Evolutionary conservation across 345 rosid species (phyloP).

Genomic region (Hevea brasiliensis): DNA sequence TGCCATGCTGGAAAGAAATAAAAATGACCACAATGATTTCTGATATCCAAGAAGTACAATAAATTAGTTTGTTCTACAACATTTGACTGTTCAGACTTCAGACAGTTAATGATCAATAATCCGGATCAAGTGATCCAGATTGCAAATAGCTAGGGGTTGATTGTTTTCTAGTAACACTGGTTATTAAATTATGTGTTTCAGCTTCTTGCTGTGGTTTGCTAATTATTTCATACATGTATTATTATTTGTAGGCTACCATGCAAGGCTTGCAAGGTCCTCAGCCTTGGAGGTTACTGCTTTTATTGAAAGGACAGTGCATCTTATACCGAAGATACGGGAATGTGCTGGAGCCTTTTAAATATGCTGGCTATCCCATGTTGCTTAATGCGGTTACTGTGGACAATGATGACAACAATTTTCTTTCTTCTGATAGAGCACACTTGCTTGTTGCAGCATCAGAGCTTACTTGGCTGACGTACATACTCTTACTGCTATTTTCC

Average conservation of each 20-base stretch:
- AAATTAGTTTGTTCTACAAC: too few species aligned
- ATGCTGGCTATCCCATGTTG: slow-evolving; percentile 99
- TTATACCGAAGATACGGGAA: slow-evolving; percentile 80
- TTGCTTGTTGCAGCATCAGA: slow-evolving; percentile 98
- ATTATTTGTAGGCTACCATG: slow-evolving; percentile 79
- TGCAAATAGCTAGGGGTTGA: background rate
- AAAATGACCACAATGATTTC: background rate
- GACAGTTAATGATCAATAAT: background rate
- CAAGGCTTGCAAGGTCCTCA: slow-evolving; percentile 99
- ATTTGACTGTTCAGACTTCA: too few species aligned
- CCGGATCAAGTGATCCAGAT: background rate
- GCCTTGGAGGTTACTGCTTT: slow-evolving; percentile 93
- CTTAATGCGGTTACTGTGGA: slow-evolving; percentile 89
- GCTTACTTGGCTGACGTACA: slow-evolving; percentile 91
- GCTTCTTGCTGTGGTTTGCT: background rate
- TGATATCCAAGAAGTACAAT: background rate
- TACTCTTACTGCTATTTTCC: slow-evolving; percentile 18
- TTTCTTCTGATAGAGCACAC: slow-evolving; percentile 85
- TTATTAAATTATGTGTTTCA: background rate
- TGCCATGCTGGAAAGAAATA: background rate
- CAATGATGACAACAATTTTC: slow-evolving; percentile 86
- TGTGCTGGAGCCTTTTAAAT: slow-evolving; percentile 91
- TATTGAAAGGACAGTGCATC: slow-evolving; percentile 95
- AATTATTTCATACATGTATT: slow-evolving; percentile 3
- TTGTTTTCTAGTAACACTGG: background rate